These are phyloP conservation scores for Nitzschia sp. DNA, from an alignment of 108 stramenopile species.

Conservation along the genomic window DNA sequence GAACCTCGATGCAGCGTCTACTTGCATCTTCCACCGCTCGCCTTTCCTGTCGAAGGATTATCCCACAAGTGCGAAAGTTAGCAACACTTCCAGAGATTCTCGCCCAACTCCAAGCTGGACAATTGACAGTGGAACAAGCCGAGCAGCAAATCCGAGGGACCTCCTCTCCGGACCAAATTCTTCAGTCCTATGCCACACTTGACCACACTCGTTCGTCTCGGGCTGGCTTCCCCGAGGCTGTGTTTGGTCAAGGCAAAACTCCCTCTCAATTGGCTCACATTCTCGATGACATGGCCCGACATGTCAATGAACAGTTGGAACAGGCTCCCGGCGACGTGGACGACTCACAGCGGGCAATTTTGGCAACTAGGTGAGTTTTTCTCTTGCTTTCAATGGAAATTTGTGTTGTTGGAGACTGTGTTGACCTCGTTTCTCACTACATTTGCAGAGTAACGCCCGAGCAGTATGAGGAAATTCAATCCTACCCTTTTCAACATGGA, in stretches of 20 bases:
- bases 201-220: conserved; percentile 72
- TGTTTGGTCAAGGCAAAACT: conserved; percentile 81
- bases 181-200: conserved; percentile 75
- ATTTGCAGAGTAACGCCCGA: conserved; percentile 36
- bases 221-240: conserved; percentile 84
- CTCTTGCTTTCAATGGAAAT: not conserved
- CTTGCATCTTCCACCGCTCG: too few species aligned
- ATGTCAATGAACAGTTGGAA: conserved; percentile 54
- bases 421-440: not conserved
- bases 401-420: not conserved
- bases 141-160: conserved; percentile 14
- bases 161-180: conserved; percentile 42
- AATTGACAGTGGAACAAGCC: conserved; percentile 26
- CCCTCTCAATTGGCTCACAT: conserved; percentile 71
- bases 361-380: conserved; percentile 66
- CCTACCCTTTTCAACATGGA: conserved; percentile 56
- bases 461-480: conserved; percentile 34
- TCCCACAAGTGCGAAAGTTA: too few species aligned
- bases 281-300: conserved; percentile 79
- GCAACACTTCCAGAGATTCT: conserved; percentile 21
- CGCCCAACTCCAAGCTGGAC: conserved; percentile 26
- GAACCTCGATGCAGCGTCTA: too few species aligned
- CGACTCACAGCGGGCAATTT: conserved; percentile 49
- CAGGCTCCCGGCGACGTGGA: conserved; percentile 7
- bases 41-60: too few species aligned